phyloP scores from a whole-genome alignment of 2,329 filamentous ascomycete species.

The Alternaria sp. region DNA sequence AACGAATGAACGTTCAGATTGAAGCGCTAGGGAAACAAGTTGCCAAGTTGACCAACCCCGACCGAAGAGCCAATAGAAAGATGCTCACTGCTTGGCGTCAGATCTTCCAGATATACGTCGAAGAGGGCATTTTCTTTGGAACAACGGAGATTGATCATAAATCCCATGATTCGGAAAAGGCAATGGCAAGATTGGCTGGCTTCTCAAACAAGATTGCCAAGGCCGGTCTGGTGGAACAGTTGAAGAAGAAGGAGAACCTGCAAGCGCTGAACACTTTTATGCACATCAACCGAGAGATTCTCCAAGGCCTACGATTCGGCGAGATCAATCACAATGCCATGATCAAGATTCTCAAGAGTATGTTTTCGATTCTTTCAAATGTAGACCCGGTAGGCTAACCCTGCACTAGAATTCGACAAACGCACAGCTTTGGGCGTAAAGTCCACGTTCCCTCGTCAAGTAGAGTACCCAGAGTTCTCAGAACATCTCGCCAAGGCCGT shows the following conservation, averaged over 20 bases:
- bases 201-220: constrained; percentile 74
- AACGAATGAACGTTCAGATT: constrained; percentile 70
- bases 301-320: constrained; percentile 83
- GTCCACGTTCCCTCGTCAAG: constrained; percentile 66
- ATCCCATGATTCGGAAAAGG: constrained; percentile 69
- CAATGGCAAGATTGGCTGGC: constrained; percentile 72
- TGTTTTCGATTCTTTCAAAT: constrained; percentile 26
- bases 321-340: constrained; percentile 83
- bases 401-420: constrained; percentile 78
- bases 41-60: constrained; percentile 69
- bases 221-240: constrained; percentile 64
- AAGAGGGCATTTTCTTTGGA: constrained; percentile 83
- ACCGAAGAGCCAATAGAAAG: constrained; percentile 65
- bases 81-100: constrained; percentile 80
- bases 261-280: constrained; percentile 74
- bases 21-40: constrained; percentile 70
- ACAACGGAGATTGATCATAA: constrained; percentile 76
- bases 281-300: constrained; percentile 74
- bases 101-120: constrained; percentile 82
- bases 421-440: constrained; percentile 77
- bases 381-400: background rate
- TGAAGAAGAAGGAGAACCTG: constrained; percentile 72
- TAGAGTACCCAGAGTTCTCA: constrained; percentile 65
- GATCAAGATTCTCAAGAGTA: constrained; percentile 85
- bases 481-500: constrained; percentile 76